A percentile compares a stretch with the other conserved stretches of the same genome.
Conservation (phyloP, 108 stramenopile species). For the Schizochytrium sp. region DNA sequence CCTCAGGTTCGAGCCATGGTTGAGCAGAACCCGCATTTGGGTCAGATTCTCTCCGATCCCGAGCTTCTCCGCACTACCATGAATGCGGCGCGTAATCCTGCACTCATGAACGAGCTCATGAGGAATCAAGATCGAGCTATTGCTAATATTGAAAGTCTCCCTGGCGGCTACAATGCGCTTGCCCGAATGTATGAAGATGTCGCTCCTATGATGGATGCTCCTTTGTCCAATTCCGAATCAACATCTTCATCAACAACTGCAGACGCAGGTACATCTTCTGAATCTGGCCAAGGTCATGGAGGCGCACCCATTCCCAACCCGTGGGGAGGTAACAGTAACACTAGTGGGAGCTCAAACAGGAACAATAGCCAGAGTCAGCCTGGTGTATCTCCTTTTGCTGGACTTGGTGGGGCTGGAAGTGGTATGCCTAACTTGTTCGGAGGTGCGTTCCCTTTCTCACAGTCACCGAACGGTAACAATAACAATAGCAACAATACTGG, state of each 20-base stretch:
- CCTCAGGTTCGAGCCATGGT: slow-evolving; percentile 89
- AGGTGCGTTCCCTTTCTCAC: neutral
- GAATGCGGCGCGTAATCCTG: slow-evolving; percentile 94
- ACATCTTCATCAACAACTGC: neutral
- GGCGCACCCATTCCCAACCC: slow-evolving; percentile 95
- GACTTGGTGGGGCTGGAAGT: neutral
- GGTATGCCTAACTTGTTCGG: neutral
- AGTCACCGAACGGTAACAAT: too few relatives aligned
- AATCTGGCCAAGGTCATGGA: slow-evolving; percentile 32
- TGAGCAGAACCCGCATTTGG: slow-evolving; percentile 89
- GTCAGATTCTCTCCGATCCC: slow-evolving; percentile 88
- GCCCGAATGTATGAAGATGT: slow-evolving; percentile 91
- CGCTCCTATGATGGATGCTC: slow-evolving; percentile 93
- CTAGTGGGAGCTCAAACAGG: neutral
- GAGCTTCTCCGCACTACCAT: slow-evolving; percentile 86
- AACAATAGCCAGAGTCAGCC: neutral
- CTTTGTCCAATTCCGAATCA: slow-evolving; percentile 47
- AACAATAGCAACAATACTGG: too few relatives aligned
- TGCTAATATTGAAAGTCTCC: slow-evolving; percentile 91
- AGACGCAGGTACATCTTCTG: neutral
- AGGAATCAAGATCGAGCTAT: slow-evolving; percentile 93
- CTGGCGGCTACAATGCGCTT: slow-evolving; percentile 92
- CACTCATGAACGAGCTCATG: slow-evolving; percentile 85
- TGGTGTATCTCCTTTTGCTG: neutral
- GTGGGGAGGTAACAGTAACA: slow-evolving; percentile 74